These are phyloP conservation scores for Collybia nuda DNA, from an alignment of 768 basidiomycete species.

Conservation along the genomic window DNA sequence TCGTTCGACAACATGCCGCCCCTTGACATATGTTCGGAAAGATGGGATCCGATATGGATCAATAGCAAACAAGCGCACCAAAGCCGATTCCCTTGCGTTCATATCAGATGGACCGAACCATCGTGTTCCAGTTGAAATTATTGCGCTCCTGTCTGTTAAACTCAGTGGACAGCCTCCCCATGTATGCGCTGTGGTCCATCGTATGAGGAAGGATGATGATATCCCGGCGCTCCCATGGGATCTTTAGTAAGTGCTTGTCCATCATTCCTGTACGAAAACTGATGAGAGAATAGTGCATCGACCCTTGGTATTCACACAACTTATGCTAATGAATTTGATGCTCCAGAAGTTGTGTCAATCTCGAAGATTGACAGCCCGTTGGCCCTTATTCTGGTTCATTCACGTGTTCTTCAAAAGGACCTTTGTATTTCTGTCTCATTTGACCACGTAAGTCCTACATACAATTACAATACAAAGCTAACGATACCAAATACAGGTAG, in stretches of 20 bases:
- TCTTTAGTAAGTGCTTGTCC: conserved; percentile 9
- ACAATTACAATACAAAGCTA: no score
- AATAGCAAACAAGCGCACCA: conserved; percentile 9
- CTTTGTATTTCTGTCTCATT: conserved; percentile 16
- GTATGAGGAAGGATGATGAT: conserved; percentile 7
- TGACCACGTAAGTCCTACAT: conserved; percentile 14
- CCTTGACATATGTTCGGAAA: conserved; percentile 12
- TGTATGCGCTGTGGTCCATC: conserved; percentile 16
- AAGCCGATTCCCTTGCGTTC: conserved; percentile 14
- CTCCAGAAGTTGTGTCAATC: conserved; percentile 11
- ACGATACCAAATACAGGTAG: background rate
- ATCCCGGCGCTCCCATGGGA: conserved; percentile 22
- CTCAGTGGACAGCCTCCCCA: conserved; percentile 8
- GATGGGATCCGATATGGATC: conserved; percentile 21
- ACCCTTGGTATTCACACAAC: conserved; percentile 18
- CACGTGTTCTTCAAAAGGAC: background rate
- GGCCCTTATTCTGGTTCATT: conserved; percentile 9
- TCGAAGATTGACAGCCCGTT: conserved; percentile 9
- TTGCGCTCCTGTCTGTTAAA: conserved; percentile 9
- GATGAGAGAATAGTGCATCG: conserved; percentile 11
- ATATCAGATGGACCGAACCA: conserved; percentile 3
- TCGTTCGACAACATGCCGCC: background rate
- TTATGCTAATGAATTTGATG: conserved; percentile 6
- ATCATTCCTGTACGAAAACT: no score
- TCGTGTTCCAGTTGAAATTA: conserved; percentile 8